Conservation (phyloP, 2,329 filamentous ascomycete genomes). For the Pseudocercospora fuligena region DNA sequence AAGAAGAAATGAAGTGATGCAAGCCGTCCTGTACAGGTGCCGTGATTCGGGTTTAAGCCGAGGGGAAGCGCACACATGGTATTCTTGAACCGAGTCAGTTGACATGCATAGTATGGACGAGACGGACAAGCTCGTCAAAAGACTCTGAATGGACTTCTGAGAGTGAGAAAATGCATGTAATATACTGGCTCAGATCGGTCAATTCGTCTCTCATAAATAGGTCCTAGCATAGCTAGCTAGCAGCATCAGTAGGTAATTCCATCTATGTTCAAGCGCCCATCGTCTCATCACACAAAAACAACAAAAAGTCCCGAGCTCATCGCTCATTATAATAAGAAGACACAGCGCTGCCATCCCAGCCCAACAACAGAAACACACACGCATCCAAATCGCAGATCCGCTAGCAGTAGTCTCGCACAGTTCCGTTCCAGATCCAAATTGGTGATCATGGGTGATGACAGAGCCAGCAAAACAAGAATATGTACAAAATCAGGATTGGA, state of each 20-base stretch:
- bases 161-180: background rate
- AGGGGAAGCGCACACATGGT: background rate
- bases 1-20: too few relatives aligned
- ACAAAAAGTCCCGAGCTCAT: background rate
- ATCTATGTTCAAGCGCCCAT: constrained; percentile 16
- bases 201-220: constrained; percentile 7
- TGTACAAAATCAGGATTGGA: background rate
- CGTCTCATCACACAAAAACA: background rate
- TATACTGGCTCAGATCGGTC: constrained; percentile 3
- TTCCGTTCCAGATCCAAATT: background rate
- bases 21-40: background rate
- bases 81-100: background rate
- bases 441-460: background rate
- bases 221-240: background rate
- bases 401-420: background rate
- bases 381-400: constrained; percentile 1
- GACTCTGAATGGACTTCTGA: background rate
- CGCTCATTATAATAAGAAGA: background rate
- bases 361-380: constrained; percentile 2
- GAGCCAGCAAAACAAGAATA: background rate
- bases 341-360: constrained; percentile 5
- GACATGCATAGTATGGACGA: background rate
- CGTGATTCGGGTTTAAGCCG: background rate
- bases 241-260: constrained; percentile 3
- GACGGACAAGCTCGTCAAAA: background rate